A percentile compares a stretch with the other conserved stretches of the same genome.
Conservation (phyloP, 495 filamentous ascomycete species). For the Thozetella sp. region DNA sequence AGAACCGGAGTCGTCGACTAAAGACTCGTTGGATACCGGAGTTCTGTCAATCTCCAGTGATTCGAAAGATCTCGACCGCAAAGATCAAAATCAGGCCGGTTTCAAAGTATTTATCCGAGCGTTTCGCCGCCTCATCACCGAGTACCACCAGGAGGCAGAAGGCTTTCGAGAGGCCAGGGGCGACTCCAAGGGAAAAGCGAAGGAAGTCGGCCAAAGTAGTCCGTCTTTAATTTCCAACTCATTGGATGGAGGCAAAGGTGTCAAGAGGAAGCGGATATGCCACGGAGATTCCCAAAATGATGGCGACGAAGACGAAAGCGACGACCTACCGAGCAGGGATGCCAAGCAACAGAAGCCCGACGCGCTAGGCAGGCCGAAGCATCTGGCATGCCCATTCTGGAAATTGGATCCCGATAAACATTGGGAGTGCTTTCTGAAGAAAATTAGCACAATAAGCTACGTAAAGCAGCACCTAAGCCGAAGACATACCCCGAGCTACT, state of each 20-base stretch:
- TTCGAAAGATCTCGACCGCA: background rate
- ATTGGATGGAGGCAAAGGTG: too few relatives aligned
- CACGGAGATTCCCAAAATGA: too few relatives aligned
- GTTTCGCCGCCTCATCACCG: background rate
- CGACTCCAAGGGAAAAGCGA: too few relatives aligned
- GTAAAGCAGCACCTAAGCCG: conserved; percentile 19
- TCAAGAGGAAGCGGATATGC: too few relatives aligned
- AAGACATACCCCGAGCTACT: conserved; percentile 15
- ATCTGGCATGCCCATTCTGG: conserved; percentile 18
- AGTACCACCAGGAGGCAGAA: background rate
- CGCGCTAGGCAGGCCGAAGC: too few relatives aligned
- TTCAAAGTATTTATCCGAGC: background rate
- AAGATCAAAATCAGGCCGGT: background rate
- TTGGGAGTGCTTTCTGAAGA: conserved; percentile 14
- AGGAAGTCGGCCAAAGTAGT: too few relatives aligned
- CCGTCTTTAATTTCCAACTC: too few relatives aligned
- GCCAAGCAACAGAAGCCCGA: too few relatives aligned
- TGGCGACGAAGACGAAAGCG: too few relatives aligned
- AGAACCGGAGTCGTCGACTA: background rate
- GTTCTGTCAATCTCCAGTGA: background rate
- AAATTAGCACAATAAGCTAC: conserved; percentile 9
- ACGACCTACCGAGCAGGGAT: too few relatives aligned
- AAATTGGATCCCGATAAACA: conserved; percentile 15
- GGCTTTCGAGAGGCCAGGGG: too few relatives aligned
- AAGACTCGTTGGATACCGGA: background rate